phyloP scores from a whole-genome alignment of 108 stramenopile species.

The Stephanodiscus triporus region DNA sequence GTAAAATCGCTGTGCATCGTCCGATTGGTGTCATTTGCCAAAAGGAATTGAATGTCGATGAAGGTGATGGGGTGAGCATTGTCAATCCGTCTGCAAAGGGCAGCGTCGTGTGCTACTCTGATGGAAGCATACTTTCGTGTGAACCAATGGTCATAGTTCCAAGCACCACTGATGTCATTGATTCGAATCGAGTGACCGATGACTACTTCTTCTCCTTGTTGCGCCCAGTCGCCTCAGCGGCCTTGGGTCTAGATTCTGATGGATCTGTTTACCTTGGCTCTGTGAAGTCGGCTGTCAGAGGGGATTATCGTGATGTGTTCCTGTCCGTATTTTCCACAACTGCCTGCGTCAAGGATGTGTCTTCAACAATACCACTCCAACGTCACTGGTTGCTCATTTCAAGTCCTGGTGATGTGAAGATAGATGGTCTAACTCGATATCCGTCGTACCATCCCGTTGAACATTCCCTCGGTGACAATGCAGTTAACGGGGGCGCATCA shows the following conservation, averaged over 20 bases:
- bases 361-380: constrained; percentile 58
- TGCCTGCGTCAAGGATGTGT: constrained; percentile 42
- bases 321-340: constrained; percentile 62
- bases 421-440: constrained; percentile 15
- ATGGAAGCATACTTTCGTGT: constrained; percentile 20
- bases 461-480: constrained; percentile 28
- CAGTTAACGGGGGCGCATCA: constrained; percentile 53
- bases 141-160: constrained; percentile 21
- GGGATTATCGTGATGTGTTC: constrained; percentile 53
- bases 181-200: constrained; percentile 13
- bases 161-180: not conserved
- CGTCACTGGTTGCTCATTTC: constrained; percentile 79
- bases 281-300: constrained; percentile 31
- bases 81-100: constrained; percentile 11
- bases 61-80: constrained; percentile 15
- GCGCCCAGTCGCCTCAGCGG: constrained; percentile 41
- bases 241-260: constrained; percentile 64
- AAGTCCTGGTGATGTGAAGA: constrained; percentile 54
- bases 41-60: constrained; percentile 15
- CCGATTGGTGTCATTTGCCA: constrained; percentile 49
- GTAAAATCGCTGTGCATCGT: constrained; percentile 12
- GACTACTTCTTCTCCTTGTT: constrained; percentile 45
- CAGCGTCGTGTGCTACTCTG: constrained; percentile 19
- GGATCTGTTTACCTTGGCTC: constrained; percentile 47
- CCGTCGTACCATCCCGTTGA: constrained; percentile 25